Percentiles rank a stretch among this genome's conserved stretches.
phyloP scores from a whole-genome alignment of 257 asterid genomes.

The Solanum habrochaites region DNA sequence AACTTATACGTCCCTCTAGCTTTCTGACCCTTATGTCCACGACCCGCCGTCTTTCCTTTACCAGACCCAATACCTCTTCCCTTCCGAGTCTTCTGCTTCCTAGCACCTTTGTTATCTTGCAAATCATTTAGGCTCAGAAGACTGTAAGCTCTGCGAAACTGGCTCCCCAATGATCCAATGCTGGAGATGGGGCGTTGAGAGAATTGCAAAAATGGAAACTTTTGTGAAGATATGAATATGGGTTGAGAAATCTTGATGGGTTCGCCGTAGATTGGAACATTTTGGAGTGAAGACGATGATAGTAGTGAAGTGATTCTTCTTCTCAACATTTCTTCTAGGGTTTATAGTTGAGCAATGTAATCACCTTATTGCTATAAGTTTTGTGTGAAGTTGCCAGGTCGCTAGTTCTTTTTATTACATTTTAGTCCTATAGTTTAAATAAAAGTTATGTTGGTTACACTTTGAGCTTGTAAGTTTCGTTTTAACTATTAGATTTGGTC shows the following conservation, averaged over 20 bases:
- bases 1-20: conserved; percentile 85
- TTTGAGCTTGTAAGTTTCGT: not conserved
- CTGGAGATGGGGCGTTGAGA: not conserved
- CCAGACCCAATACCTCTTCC: conserved; percentile 98
- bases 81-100: conserved; percentile 82
- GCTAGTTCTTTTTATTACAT: not conserved
- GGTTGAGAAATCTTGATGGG: conserved; percentile 7
- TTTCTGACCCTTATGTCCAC: conserved; percentile 94
- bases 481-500: not conserved
- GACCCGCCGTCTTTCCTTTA: conserved; percentile 92
- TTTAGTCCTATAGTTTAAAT: not conserved
- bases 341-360: not conserved
- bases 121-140: conserved; percentile 73
- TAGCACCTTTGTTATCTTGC: conserved; percentile 69
- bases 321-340: conserved; percentile 39
- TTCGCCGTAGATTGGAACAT: conserved; percentile 7
- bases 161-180: not conserved
- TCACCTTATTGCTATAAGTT: not conserved
- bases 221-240: conserved; percentile 1
- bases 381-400: not conserved
- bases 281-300: conserved; percentile 25
- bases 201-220: conserved; percentile 1
- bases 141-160: conserved; percentile 40
- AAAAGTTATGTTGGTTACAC: not conserved
- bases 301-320: conserved; percentile 40